Evolutionary conservation across 2,329 filamentous ascomycete species (phyloP).

Genomic region (Corinectria fuckeliana): DNA sequence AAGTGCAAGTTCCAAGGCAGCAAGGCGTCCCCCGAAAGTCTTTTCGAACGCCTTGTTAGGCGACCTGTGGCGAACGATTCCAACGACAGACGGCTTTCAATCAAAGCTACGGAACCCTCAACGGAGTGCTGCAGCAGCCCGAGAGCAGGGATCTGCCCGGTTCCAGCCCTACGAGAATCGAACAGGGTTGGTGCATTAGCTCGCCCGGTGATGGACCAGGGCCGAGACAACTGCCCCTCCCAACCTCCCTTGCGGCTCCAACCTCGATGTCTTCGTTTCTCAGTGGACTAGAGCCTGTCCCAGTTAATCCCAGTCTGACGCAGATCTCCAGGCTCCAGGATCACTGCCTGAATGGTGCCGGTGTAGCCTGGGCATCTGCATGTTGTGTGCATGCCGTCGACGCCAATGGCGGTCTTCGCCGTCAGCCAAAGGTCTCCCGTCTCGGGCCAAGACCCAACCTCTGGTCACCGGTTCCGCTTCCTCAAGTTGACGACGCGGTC

Average conservation of each 20-base stretch:
- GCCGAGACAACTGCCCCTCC: constrained; percentile 27
- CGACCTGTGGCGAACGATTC: constrained; percentile 2
- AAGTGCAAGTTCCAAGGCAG: constrained; percentile 15
- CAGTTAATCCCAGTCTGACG: constrained; percentile 29
- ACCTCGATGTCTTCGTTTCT: constrained; percentile 34
- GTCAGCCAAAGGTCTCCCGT: constrained; percentile 2
- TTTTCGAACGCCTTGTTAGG: constrained; percentile 13
- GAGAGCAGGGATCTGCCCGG: constrained; percentile 11
- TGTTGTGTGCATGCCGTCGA: constrained; percentile 21
- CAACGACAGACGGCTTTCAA: neutral
- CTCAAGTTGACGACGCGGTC: neutral
- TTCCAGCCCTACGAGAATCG: constrained; percentile 35
- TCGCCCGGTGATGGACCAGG: constrained; percentile 32
- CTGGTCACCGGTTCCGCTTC: neutral
- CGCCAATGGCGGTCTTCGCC: constrained; percentile 27
- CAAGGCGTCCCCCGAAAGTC: constrained; percentile 11
- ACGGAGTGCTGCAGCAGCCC: neutral
- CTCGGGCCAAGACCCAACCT: neutral
- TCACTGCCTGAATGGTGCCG: constrained; percentile 32
- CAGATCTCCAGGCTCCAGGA: constrained; percentile 32
- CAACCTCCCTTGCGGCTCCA: constrained; percentile 25
- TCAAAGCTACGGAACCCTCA: neutral
- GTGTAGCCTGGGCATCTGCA: constrained; percentile 33
- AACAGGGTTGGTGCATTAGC: constrained; percentile 32
- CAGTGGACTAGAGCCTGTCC: constrained; percentile 26